Evolutionary conservation across 371 early-diverging fungal species (phyloP), one percentile per base, ranked within the genome.

Genomic region (Rhizopus sp.): DNA sequence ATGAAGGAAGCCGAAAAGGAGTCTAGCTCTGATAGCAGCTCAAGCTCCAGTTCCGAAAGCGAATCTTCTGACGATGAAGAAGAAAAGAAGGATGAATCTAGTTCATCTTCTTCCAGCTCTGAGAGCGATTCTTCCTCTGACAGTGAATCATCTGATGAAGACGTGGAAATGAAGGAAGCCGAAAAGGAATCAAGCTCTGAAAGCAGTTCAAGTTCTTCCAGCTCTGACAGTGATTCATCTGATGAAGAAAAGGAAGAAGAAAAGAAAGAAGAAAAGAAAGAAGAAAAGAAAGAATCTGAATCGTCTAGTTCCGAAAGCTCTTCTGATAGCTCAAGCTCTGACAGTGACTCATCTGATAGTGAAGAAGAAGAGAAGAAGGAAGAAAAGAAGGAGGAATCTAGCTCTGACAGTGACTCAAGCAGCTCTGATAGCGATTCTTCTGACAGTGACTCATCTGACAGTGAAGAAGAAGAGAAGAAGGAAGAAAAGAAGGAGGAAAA

Each of bases 81-180:
- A 46, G 54, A 13, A 30, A 56, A 57, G 57, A 50, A 39, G 48
- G 64, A 57, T 41, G 37, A 8, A 39, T 50, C 60, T 23, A 23
- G 23, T 23, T 23, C 23, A 30, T 49, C 48, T 12, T 59, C 59
- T 35, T 69, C 70, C 46, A 51, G 51, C 60, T 63, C 61, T 17
- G 13, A 53, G 57, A 62, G 62, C 16, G 51, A 50, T 50, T 68
- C 69, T 30, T 58, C 59, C 16, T 57, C 55, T 16, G 67, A 64
- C 40, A 55, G 53, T n/a, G 68, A 67, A 23, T 60, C 57, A 2
- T 47, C 47, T 8, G 60, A 57, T 29, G 67, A 69, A 12, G 53
- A 66, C 7, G 60, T 64, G 42, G 55, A 52, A 42, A 51, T 52
- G 33, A 68, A 66, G 60, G 56, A 66, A 33, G 52, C 23, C 4